phyloP scores from a whole-genome alignment of 768 basidiomycete genomes.

The Austroboletus eburneus region DNA sequence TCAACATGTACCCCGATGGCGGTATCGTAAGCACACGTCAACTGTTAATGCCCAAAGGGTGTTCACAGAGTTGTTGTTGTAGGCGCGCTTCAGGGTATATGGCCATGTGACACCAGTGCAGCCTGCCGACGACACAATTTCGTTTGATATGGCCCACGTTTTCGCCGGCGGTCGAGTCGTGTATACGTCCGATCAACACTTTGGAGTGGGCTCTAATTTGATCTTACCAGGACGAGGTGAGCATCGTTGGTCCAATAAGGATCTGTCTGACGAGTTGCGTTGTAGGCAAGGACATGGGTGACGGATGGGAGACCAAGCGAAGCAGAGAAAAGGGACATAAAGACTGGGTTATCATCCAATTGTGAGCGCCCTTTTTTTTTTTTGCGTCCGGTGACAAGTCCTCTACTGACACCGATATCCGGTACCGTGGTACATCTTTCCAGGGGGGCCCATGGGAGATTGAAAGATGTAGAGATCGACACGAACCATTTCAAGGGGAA shows the following conservation, averaged over 20 bases:
- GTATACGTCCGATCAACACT: constrained; percentile 90
- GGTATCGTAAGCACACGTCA: constrained; percentile 62
- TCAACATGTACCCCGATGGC: constrained; percentile 96
- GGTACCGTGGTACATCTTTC: not conserved
- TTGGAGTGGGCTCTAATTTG: constrained; percentile 86
- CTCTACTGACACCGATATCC: not conserved
- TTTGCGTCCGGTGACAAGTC: not conserved
- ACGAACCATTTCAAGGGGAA: constrained; percentile 96
- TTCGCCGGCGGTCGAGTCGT: constrained; percentile 85
- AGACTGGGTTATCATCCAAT: constrained; percentile 87
- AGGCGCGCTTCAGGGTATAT: constrained; percentile 93
- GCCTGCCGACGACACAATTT: constrained; percentile 41
- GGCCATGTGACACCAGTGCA: constrained; percentile 69
- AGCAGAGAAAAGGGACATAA: constrained; percentile 76
- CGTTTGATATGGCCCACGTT: constrained; percentile 87
- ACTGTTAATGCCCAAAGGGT: not conserved
- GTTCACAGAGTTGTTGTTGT: constrained; percentile 4
- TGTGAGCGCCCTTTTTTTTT: constrained; percentile 45
- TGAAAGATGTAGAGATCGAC: constrained; percentile 85
- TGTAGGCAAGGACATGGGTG: constrained; percentile 84
- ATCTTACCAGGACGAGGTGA: constrained; percentile 83
- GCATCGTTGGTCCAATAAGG: not conserved
- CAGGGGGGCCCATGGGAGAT: constrained; percentile 69
- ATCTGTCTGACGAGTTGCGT: not conserved
- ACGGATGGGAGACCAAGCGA: constrained; percentile 98